Conservation (phyloP, 208 protist species). For the Wallacemonas rigidus region DNA sequence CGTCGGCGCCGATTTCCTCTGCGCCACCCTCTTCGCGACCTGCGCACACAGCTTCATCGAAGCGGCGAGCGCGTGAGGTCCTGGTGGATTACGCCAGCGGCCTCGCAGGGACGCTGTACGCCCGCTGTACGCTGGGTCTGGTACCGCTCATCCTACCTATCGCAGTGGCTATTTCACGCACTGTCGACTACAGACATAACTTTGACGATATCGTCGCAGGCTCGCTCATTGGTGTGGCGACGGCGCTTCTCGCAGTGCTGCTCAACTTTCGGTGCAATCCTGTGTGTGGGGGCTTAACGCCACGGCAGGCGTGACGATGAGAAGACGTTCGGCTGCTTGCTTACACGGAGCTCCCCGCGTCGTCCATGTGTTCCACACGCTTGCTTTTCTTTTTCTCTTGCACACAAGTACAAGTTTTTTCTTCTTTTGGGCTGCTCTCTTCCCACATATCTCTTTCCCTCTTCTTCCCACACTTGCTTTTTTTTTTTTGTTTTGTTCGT, state of each 20-base stretch:
- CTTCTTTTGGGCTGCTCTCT: too few species aligned
- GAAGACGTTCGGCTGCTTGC: too few species aligned
- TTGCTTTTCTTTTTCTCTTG: too few species aligned
- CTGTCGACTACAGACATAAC: conserved; percentile 62
- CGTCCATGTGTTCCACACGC: too few species aligned
- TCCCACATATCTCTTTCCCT: background rate
- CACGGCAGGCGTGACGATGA: background rate
- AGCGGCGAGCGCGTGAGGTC: background rate
- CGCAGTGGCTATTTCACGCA: conserved; percentile 54
- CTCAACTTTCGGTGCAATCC: conserved; percentile 5
- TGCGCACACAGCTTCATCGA: background rate
- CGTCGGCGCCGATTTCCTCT: background rate
- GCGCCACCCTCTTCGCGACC: background rate
- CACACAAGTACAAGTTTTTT: too few species aligned
- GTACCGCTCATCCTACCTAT: conserved; percentile 38
- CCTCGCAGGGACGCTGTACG: background rate
- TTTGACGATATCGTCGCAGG: conserved; percentile 66
- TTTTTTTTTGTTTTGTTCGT: conserved; percentile 3
- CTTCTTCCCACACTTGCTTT: background rate
- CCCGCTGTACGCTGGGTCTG: conserved; percentile 19
- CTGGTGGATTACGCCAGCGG: background rate
- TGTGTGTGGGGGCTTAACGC: background rate
- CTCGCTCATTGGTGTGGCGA: conserved; percentile 40
- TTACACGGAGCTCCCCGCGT: too few species aligned
- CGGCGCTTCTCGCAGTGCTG: conserved; percentile 25